Percentiles rank a stretch among this genome's conserved stretches.
phyloP scores from a whole-genome alignment of 2,329 filamentous ascomycete species.

The Ascochyta pisi region DNA sequence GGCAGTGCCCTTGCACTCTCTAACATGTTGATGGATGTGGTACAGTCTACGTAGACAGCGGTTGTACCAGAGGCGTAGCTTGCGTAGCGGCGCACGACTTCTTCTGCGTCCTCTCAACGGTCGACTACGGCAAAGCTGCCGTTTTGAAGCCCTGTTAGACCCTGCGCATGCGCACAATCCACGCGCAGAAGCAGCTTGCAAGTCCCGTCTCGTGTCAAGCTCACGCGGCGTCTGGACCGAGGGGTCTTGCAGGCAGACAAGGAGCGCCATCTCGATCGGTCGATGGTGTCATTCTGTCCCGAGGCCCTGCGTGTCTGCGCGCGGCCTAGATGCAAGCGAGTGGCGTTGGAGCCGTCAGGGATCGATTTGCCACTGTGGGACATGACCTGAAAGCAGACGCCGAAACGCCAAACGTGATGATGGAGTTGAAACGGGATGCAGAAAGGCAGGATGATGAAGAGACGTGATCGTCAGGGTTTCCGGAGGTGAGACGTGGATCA shows the following conservation, averaged over 20 bases:
- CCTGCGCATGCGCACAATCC: slow-evolving; percentile 9
- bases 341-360: slow-evolving; percentile 11
- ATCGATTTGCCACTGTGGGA: slow-evolving; percentile 15
- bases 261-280: slow-evolving; percentile 15
- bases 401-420: not conserved
- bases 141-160: slow-evolving; percentile 6
- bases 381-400: not conserved
- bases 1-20: slow-evolving; percentile 16
- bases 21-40: slow-evolving; percentile 5
- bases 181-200: slow-evolving; percentile 7
- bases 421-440: not conserved
- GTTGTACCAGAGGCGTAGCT: not conserved
- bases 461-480: slow-evolving; percentile 10
- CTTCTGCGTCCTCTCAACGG: not conserved
- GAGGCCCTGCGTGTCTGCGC: slow-evolving; percentile 1
- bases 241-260: slow-evolving; percentile 11
- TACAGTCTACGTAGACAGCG: not conserved
- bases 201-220: slow-evolving; percentile 9
- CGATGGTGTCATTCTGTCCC: slow-evolving; percentile 18
- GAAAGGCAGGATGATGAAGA: slow-evolving; percentile 1
- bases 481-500: slow-evolving; percentile 6
- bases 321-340: slow-evolving; percentile 16
- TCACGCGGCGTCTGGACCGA: slow-evolving; percentile 10
- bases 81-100: slow-evolving; percentile 1
- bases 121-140: slow-evolving; percentile 4